Evolutionary conservation across 345 rosid species (phyloP).

Genomic region (Populus nigra): DNA sequence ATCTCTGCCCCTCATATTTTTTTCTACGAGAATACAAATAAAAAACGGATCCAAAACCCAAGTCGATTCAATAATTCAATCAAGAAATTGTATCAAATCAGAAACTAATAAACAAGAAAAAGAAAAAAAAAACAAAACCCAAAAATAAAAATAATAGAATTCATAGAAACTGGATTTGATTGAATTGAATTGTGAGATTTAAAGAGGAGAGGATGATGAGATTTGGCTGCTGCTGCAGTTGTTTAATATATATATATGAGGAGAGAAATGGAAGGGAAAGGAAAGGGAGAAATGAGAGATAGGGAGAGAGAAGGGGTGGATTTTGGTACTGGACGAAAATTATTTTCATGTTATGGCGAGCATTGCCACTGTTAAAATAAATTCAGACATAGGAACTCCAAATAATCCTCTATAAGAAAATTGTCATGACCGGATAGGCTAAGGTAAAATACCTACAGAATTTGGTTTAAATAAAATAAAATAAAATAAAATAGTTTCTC

Average conservation of each 20-base stretch:
- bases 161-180: not conserved
- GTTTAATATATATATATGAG: not conserved
- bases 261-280: not conserved
- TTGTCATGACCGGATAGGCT: too few species aligned
- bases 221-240: not conserved
- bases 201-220: not conserved
- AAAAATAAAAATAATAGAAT: not conserved
- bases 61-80: not conserved
- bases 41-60: constrained; percentile 13
- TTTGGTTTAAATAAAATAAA: too few species aligned
- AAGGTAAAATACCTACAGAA: too few species aligned
- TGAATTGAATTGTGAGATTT: not conserved
- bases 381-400: too few species aligned
- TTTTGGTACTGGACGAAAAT: not conserved
- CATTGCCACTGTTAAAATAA: too few species aligned
- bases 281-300: not conserved
- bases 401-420: too few species aligned
- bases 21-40: too few species aligned
- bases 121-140: not conserved
- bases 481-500: too few species aligned
- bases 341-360: too few species aligned
- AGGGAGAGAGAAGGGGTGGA: too few species aligned
- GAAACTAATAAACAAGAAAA: not conserved
- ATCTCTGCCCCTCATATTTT: not conserved
- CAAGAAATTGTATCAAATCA: not conserved